Base-by-base conservation (phyloP, 108 stramenopile species). In the Aurantiochytrium sp. region DNA sequence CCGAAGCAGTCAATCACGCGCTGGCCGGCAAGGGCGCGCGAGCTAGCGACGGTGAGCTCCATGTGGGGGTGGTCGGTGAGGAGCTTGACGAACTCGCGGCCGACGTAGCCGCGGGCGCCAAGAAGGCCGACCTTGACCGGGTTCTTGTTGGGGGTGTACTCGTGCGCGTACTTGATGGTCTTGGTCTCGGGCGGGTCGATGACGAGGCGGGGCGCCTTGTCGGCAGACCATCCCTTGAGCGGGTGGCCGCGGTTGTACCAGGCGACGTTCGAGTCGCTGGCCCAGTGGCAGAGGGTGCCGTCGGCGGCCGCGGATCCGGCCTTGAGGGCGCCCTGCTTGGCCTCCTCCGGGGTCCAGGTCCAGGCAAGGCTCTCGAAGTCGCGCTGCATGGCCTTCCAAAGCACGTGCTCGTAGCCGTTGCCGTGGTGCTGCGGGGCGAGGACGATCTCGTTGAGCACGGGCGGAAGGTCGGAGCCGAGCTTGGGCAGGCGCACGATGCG, bases 21-120 rank as follows among this genome's bases (percentile, higher is more conserved):
- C 55, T 55, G 86, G 32, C 86, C 86, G 1, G 54, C 54, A n/a
- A 86, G 31, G 10, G 54, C 86, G 36, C 86, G 32, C 5, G 86
- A 86, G 2, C 54, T 55, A 19, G 86, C 86, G 55, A 52, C 86
- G 22, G 48, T 52, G 55, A 86, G 30, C 54, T 55, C 34, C 48
- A 55, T 32, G 37, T 55, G 3, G 34, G 48, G 30, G 55, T 55
- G 54, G 55, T n/a, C 37, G 55, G 37, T 37, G 37, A 86, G 54
- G 10, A 86, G 37, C 54, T 32, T 37, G 55, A 86, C 37, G 36
- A 86, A 52, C 55, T 86, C 86, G 34, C 86, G 34, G 31, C 86
- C 86, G 54, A 52, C 50, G 55, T 39, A 86, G 5, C 86, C 86
- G 27, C 86, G 54, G 32, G 86, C 86, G 5, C 86, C 86, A 6